These are phyloP conservation scores for Pelargonium hybrid DNA, from an alignment of 441 rosid species.

Conservation along the genomic window DNA sequence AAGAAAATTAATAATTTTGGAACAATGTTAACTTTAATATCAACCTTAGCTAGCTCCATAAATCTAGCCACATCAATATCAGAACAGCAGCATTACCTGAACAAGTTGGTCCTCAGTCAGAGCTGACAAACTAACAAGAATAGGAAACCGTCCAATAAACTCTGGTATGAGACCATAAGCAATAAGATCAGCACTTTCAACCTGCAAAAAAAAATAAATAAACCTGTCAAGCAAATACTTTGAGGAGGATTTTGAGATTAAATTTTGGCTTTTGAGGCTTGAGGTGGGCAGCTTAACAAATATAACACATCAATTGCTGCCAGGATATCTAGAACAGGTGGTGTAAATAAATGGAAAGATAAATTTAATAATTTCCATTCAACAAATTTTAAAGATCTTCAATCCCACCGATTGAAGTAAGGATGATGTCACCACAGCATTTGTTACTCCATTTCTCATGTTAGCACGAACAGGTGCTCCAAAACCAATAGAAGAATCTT, in stretches of 20 bases:
- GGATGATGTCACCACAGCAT: slow-evolving; percentile 67
- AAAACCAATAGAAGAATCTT: slow-evolving; percentile 90
- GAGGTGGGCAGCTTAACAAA: not conserved
- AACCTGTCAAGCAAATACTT: slow-evolving; percentile 5
- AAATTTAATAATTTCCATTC: not conserved
- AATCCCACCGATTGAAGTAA: slow-evolving; percentile 72
- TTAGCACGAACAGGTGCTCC: slow-evolving; percentile 95
- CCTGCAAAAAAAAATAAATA: slow-evolving; percentile 46
- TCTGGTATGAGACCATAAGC: slow-evolving; percentile 97
- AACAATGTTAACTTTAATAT: not conserved
- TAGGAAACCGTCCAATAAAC: slow-evolving; percentile 88
- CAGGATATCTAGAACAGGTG: not conserved
- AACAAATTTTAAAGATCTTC: slow-evolving; percentile 2
- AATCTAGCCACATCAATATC: not conserved
- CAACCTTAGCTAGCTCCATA: not conserved
- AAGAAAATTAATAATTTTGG: not conserved
- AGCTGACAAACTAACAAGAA: slow-evolving; percentile 79
- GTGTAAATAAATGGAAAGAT: not conserved
- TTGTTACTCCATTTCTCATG: slow-evolving; percentile 66
- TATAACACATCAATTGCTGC: not conserved
- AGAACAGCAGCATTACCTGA: slow-evolving; percentile 33
- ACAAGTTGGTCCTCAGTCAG: slow-evolving; percentile 82
- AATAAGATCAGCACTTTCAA: slow-evolving; percentile 85
- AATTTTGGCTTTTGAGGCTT: not conserved
- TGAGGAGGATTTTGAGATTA: slow-evolving; percentile 5